Conservation (phyloP, 441 rosid species). For the Pelargonium fulgidum region DNA sequence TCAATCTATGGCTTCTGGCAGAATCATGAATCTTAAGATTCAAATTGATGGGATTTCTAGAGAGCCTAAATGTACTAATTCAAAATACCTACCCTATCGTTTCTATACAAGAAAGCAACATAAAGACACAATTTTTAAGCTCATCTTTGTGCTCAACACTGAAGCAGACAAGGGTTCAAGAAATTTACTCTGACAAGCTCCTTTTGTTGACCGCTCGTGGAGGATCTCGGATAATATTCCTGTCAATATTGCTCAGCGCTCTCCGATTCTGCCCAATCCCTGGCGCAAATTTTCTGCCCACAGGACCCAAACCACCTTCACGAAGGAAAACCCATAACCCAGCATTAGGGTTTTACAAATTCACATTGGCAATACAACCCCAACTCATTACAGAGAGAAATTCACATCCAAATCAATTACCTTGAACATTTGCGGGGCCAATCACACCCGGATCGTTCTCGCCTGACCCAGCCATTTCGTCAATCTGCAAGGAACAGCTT, state of each 20-base stretch:
- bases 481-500: conserved; percentile 23
- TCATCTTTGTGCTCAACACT: not conserved
- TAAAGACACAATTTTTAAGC: not conserved
- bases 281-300: conserved; percentile 48
- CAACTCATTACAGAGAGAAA: not conserved
- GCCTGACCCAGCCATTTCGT: conserved; percentile 51
- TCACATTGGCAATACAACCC: conserved; percentile 3
- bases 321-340: conserved; percentile 8
- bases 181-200: conserved; percentile 51
- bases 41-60: not conserved
- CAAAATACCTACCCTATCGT: not conserved
- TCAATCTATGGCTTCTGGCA: not conserved
- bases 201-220: conserved; percentile 68
- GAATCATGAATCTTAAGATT: not conserved
- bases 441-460: conserved; percentile 65
- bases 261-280: conserved; percentile 47
- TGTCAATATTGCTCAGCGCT: conserved; percentile 60
- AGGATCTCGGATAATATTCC: conserved; percentile 53
- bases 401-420: conserved; percentile 22
- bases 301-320: conserved; percentile 41
- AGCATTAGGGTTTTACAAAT: conserved; percentile 12
- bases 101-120: not conserved
- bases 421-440: conserved; percentile 43
- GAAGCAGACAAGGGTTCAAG: conserved; percentile 14
- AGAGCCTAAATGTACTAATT: not conserved